phyloP scores from a whole-genome alignment of 1,139 yeast genomes.

The Pichia sp. region DNA sequence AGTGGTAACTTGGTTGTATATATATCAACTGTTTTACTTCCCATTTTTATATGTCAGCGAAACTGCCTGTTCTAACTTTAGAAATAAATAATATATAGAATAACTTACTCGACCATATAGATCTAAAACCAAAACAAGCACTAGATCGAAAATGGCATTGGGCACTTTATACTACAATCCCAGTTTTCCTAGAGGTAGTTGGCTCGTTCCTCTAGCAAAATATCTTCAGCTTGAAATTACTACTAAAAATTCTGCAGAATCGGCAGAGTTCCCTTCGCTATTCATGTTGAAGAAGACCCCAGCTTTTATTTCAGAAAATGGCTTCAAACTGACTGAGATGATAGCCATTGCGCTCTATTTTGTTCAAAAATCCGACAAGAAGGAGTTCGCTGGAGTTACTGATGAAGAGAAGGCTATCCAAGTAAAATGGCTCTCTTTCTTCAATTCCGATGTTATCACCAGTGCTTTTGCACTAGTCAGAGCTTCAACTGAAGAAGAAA shows the following conservation, averaged over 20 bases:
- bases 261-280: neutral
- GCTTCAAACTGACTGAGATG: neutral
- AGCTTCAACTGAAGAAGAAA: neutral
- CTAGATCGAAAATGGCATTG: slow-evolving; percentile 16
- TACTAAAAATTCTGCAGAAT: neutral
- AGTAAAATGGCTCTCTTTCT: slow-evolving; percentile 29
- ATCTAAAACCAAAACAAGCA: too few species aligned
- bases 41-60: too few species aligned
- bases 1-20: too few species aligned
- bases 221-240: slow-evolving; percentile 6
- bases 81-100: too few species aligned
- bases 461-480: neutral
- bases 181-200: slow-evolving; percentile 23
- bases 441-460: slow-evolving; percentile 27
- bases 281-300: neutral
- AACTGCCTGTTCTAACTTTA: too few species aligned
- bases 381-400: slow-evolving; percentile 22
- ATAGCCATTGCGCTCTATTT: slow-evolving; percentile 21
- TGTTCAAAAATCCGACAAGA: slow-evolving; percentile 16
- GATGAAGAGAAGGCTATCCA: slow-evolving; percentile 27
- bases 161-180: slow-evolving; percentile 21
- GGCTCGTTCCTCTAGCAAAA: slow-evolving; percentile 18
- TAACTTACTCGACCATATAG: too few species aligned
- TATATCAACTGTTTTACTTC: too few species aligned
- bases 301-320: neutral